These are phyloP conservation scores for Casuarina cunninghamiana DNA, from an alignment of 306 rosid genomes.

Conservation along the genomic window DNA sequence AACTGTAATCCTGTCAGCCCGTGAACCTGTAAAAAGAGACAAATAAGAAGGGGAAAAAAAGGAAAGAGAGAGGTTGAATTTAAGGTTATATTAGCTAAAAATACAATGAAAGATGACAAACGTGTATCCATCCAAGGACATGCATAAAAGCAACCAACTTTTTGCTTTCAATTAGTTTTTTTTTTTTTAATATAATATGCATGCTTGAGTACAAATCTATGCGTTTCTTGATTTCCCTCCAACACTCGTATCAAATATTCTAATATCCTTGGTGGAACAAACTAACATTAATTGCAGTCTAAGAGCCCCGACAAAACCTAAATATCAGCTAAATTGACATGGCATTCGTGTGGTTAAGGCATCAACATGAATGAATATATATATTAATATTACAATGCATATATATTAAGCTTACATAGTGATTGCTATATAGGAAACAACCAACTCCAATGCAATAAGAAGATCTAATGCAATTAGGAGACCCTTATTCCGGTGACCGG, in stretches of 20 bases:
- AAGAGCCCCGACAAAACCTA: not conserved
- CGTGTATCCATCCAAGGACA: not conserved
- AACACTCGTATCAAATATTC: too few species aligned
- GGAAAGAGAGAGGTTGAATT: slow-evolving; percentile 13
- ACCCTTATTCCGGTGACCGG: slow-evolving; percentile 22
- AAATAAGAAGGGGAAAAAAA: not conserved
- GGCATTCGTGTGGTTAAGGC: not conserved
- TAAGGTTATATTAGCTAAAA: not conserved
- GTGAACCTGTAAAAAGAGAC: slow-evolving; percentile 56
- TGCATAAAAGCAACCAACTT: too few species aligned
- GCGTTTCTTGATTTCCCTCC: not conserved
- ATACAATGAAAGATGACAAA: not conserved
- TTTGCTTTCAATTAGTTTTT: too few species aligned
- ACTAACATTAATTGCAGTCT: not conserved
- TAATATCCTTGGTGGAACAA: too few species aligned
- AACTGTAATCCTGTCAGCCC: slow-evolving; percentile 79
- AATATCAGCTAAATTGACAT: not conserved
- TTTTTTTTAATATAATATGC: too few species aligned
- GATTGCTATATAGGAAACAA: not conserved
- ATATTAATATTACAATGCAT: not conserved
- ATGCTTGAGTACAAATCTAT: too few species aligned
- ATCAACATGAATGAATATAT: not conserved
- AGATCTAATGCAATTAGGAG: too few species aligned
- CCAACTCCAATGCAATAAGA: too few species aligned
- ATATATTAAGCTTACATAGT: not conserved